phyloP scores from a whole-genome alignment of 345 rosid species.

The Moricandia arvensis region DNA sequence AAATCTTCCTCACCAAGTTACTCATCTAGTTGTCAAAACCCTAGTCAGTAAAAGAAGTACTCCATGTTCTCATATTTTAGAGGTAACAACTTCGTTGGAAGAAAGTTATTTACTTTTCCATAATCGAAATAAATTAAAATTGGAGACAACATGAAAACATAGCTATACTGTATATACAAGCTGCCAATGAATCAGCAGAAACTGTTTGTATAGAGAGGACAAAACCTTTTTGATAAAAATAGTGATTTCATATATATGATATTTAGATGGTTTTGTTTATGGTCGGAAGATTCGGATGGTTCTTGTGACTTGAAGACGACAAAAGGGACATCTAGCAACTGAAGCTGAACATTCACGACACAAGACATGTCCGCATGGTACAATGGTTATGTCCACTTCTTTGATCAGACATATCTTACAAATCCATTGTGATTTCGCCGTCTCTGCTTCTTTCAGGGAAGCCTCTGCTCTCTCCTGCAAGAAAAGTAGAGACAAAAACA shows the following conservation, averaged over 20 bases:
- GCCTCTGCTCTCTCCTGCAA: conserved; percentile 72
- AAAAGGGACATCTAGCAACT: conserved; percentile 86
- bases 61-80: background rate
- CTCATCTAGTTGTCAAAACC: too few species aligned
- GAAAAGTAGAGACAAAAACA: background rate
- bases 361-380: conserved; percentile 91
- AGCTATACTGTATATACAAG: conserved; percentile 8
- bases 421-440: conserved; percentile 83
- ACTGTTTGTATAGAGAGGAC: background rate
- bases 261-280: conserved; percentile 1
- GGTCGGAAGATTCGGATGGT: conserved; percentile 79
- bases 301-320: conserved; percentile 68
- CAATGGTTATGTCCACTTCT: conserved; percentile 75
- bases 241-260: background rate
- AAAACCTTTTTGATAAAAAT: conserved; percentile 12
- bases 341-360: conserved; percentile 74
- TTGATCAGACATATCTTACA: conserved; percentile 77
- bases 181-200: conserved; percentile 6
- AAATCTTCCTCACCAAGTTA: too few species aligned
- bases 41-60: too few species aligned
- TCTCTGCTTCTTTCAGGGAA: conserved; percentile 74
- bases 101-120: background rate
- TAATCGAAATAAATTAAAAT: background rate
- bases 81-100: background rate
- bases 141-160: background rate